Conservation (phyloP, 192 early-diverging fungal genomes). For the Thamnidium elegans region DNA sequence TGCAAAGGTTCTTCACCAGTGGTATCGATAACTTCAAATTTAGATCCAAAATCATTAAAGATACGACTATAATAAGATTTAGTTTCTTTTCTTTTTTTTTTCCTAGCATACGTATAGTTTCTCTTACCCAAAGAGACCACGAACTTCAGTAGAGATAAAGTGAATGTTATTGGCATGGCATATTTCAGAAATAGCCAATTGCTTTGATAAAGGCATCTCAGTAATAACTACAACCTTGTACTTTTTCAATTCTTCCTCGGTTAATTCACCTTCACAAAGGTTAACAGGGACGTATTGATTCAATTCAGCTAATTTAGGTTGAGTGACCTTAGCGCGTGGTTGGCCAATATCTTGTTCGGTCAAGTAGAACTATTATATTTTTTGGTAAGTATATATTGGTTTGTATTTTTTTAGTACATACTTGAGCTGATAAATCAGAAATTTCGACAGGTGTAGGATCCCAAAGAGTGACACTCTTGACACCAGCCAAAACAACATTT, state of each 20-base stretch:
- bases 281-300: slow-evolving; percentile 96
- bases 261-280: slow-evolving; percentile 76
- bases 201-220: slow-evolving; percentile 69
- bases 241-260: slow-evolving; percentile 46
- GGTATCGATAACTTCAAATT: slow-evolving; percentile 80
- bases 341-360: slow-evolving; percentile 81
- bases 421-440: slow-evolving; percentile 87
- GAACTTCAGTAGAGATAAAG: slow-evolving; percentile 86
- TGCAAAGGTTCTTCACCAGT: slow-evolving; percentile 90
- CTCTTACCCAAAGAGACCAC: slow-evolving; percentile 86
- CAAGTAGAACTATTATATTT: slow-evolving; percentile 79
- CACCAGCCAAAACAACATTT: slow-evolving; percentile 97
- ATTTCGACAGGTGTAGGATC: slow-evolving; percentile 76
- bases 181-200: slow-evolving; percentile 83
- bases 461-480: slow-evolving; percentile 96
- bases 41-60: slow-evolving; percentile 96
- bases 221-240: slow-evolving; percentile 85
- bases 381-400: background rate
- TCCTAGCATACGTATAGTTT: background rate
- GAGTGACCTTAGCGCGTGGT: slow-evolving; percentile 72
- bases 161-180: slow-evolving; percentile 70
- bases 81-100: too few species aligned
- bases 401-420: slow-evolving; percentile 28
- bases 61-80: slow-evolving; percentile 44
- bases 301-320: slow-evolving; percentile 85